Evolutionary conservation across 495 filamentous ascomycete genomes (phyloP).

Genomic region (Hypoxylon crocopeplum): DNA sequence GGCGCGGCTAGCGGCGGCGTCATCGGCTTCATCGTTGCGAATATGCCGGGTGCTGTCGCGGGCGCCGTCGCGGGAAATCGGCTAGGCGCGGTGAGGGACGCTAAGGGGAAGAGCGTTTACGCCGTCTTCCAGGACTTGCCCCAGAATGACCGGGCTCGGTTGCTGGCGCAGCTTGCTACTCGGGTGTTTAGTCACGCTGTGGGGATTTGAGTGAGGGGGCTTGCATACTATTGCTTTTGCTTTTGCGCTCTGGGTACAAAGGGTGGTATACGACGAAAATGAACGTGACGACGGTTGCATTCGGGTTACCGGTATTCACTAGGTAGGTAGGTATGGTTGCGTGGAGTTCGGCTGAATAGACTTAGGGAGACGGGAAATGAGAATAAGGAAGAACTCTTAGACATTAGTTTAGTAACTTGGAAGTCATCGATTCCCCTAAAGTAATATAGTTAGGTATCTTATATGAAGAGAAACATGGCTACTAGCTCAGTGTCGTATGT

Average conservation of each 20-base stretch:
- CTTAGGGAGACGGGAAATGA: background rate
- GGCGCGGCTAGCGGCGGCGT: conserved; percentile 88
- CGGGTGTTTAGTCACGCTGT: conserved; percentile 70
- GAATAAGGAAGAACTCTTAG: too few species aligned
- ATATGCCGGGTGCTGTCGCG: conserved; percentile 85
- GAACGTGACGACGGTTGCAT: background rate
- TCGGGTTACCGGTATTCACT: too few species aligned
- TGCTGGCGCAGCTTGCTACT: conserved; percentile 77
- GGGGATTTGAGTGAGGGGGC: conserved; percentile 39
- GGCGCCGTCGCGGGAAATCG: conserved; percentile 93
- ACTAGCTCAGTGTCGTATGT: too few species aligned
- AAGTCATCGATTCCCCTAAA: too few species aligned
- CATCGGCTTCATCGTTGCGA: conserved; percentile 93
- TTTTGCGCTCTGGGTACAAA: background rate
- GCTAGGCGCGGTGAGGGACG: conserved; percentile 85
- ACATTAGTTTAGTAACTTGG: too few species aligned
- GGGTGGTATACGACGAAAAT: background rate
- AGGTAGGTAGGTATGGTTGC: too few species aligned
- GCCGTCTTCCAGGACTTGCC: conserved; percentile 87
- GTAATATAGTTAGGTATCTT: too few species aligned
- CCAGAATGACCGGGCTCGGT: conserved; percentile 74
- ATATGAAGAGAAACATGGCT: too few species aligned
- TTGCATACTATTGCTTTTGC: background rate
- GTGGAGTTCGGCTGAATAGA: background rate
- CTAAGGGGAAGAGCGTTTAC: conserved; percentile 94